These are phyloP conservation scores for Cryphonectria parasitica DNA, from an alignment of 2,329 filamentous ascomycete genomes.

Conservation along the genomic window DNA sequence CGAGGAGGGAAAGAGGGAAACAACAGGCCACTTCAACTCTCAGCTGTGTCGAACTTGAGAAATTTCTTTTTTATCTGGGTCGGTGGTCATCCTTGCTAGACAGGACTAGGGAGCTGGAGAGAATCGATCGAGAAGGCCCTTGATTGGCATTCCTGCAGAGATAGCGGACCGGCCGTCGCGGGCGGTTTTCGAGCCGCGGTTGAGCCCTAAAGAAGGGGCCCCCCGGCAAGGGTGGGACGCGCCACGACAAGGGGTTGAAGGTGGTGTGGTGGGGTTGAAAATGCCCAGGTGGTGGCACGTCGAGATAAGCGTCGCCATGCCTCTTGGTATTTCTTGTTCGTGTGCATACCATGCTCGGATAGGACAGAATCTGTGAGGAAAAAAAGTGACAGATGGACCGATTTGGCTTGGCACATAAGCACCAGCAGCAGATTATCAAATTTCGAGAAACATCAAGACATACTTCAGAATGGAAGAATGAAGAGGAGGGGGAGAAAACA, in stretches of 20 bases:
- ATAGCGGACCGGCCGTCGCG: constrained; percentile 20
- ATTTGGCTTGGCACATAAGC: not conserved
- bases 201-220: not conserved
- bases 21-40: not conserved
- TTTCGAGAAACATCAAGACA: not conserved
- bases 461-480: not conserved
- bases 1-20: not conserved
- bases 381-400: not conserved
- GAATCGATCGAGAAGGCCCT: not conserved
- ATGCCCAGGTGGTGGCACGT: not conserved
- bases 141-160: constrained; percentile 19
- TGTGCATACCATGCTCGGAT: too few species aligned
- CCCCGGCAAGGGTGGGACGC: not conserved
- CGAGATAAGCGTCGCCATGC: not conserved
- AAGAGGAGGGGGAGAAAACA: not conserved
- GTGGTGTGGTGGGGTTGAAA: not conserved
- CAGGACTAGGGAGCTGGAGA: constrained; percentile 13
- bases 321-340: not conserved
- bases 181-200: not conserved
- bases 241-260: not conserved
- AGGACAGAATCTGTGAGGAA: not conserved
- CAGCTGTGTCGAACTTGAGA: not conserved
- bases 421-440: not conserved
- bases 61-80: constrained; percentile 27
- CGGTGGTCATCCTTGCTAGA: not conserved